phyloP scores from a whole-genome alignment of 1,139 yeast species.

The Lipomyces yarrowii region DNA sequence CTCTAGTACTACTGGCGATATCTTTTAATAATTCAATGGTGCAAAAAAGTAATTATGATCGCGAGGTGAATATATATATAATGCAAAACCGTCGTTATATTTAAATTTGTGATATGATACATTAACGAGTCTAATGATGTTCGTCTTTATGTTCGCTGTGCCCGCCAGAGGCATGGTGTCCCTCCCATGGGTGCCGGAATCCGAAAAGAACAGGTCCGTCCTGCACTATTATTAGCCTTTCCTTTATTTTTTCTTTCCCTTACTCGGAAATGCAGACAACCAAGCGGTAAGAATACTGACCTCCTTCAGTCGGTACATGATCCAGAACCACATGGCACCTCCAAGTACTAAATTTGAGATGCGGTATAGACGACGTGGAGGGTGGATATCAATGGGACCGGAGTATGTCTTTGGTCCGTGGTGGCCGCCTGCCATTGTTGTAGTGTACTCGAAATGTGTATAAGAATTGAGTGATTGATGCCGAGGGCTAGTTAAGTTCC shows the following conservation, averaged over 20 bases:
- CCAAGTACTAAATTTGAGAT: slow-evolving; percentile 69
- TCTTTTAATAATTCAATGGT: neutral
- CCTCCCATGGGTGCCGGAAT: slow-evolving; percentile 49
- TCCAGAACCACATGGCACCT: slow-evolving; percentile 88
- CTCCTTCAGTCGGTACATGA: slow-evolving; percentile 74
- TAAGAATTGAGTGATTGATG: neutral
- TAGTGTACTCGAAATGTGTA: neutral
- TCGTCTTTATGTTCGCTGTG: slow-evolving; percentile 36
- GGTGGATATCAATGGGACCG: slow-evolving; percentile 55
- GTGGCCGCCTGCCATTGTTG: slow-evolving; percentile 33
- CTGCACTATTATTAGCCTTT: neutral
- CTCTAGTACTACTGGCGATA: neutral
- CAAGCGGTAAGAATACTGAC: slow-evolving; percentile 44
- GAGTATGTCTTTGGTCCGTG: slow-evolving; percentile 31
- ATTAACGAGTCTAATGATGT: slow-evolving; percentile 23
- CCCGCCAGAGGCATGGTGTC: slow-evolving; percentile 29
- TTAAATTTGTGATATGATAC: neutral
- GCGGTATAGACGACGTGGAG: slow-evolving; percentile 50
- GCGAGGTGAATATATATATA: neutral
- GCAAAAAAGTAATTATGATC: neutral
- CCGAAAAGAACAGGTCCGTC: slow-evolving; percentile 62
- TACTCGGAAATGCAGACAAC: neutral
- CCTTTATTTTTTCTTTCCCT: no score
- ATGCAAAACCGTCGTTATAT: neutral
- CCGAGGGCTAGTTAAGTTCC: neutral